Conservation (phyloP, 495 filamentous ascomycete genomes). For the Lasiosphaeriaceae sp. region DNA sequence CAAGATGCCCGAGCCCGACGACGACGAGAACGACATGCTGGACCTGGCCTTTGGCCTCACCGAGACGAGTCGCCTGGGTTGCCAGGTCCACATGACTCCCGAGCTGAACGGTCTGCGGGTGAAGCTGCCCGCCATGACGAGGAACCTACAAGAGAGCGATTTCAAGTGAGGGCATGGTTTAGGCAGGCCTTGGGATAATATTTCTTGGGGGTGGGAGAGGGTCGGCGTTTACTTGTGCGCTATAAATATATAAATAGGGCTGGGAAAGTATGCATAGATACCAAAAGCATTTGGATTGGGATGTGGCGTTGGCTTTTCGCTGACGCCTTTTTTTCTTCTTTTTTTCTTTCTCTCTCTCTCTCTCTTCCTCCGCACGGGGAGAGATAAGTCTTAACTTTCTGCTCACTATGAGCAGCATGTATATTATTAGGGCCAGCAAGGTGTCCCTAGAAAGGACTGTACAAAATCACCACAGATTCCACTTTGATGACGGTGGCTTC, state of each 20-base stretch:
- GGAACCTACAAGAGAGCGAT: constrained; percentile 93
- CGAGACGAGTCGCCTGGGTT: constrained; percentile 93
- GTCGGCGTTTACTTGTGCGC: background rate
- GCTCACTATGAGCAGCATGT: background rate
- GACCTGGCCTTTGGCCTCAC: constrained; percentile 94
- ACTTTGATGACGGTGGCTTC: constrained; percentile 3
- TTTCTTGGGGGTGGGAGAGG: background rate
- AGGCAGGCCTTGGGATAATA: too few relatives aligned
- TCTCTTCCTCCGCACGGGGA: background rate
- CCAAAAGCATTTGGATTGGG: constrained; percentile 1
- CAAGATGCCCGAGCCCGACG: constrained; percentile 84
- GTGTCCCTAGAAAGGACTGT: background rate
- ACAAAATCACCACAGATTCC: constrained; percentile 10
- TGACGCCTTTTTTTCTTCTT: background rate
- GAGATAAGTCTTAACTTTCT: background rate
- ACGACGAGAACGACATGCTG: constrained; percentile 99
- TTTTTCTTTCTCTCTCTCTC: too few relatives aligned
- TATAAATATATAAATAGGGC: background rate
- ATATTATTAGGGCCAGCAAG: background rate
- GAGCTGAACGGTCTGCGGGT: constrained; percentile 84
- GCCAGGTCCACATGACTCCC: constrained; percentile 87
- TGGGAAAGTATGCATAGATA: constrained; percentile 9
- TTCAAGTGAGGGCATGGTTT: constrained; percentile 47
- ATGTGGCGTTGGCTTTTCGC: background rate
- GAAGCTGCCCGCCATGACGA: constrained; percentile 83